Evolutionary conservation across 441 rosid species (phyloP), one percentile per base, ranked within the genome.

Genomic region (Geranium incanum): DNA sequence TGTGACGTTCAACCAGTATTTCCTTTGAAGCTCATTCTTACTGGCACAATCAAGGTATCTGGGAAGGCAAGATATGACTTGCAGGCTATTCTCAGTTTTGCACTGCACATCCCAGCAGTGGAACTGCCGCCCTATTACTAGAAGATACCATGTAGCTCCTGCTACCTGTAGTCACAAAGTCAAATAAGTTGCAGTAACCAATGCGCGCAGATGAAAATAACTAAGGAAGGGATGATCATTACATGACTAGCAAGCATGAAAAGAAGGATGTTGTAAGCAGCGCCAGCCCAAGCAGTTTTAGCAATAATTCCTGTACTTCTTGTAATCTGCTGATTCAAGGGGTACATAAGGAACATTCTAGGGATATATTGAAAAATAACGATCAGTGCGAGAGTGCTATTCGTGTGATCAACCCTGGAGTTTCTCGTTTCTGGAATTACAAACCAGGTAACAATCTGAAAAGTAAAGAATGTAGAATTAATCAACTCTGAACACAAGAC

Each of bases 231-330:
- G 75, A 68, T 67, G 82, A n/a, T n/a, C n/a, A 89, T 57, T 86
- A 93, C 96, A 84, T 91, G 97, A 84, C 98, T 91, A 67, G 98
- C 97, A 79, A 93, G 62, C 93, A 93, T 88, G 87, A 82, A 91
- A 5, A 93, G 77, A 66, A 93, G 77, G 78, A 91, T 90, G 72
- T 93, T 93, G 72, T 93, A 91, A 36, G 88, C 97, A 83, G 98
- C 98, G 69, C 97, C 96, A 68, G 98, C 96, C 98, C 98, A 93
- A 13, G 98, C 96, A 77, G 98, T 91, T 81, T 86, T 86, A 18
- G 95, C 87, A 62, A 91, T 95, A 21, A 89, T 86, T 62, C 98
- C 98, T 67, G 91, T 86, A 19, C 95, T 89, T 85, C 87, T 93
- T 67, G 87, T 83, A 45, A 93, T 89, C 75, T 86, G 86, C 74